These are phyloP conservation scores for Aspergillus japonicus DNA, from an alignment of 2,329 filamentous ascomycete species.

Conservation along the genomic window DNA sequence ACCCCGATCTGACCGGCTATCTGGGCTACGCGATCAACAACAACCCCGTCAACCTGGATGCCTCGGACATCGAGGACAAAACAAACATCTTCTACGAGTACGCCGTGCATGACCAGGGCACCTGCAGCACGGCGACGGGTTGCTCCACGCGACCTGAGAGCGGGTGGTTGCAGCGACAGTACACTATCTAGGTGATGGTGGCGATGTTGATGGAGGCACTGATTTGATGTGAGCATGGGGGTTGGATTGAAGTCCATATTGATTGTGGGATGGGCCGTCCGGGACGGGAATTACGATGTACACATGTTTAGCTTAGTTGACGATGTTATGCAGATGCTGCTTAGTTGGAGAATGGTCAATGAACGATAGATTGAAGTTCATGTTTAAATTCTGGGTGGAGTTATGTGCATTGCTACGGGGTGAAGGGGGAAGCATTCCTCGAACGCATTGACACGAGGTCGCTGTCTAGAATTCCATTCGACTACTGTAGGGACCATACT, in stretches of 20 bases:
- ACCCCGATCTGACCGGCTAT: conserved; percentile 1
- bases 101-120: conserved; percentile 3
- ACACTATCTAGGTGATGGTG: not conserved
- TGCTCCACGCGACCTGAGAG: conserved; percentile 8
- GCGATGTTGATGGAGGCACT: not conserved
- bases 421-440: not conserved
- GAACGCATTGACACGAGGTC: not conserved
- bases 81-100: conserved; percentile 13
- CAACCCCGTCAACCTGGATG: conserved; percentile 1
- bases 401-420: too few relatives aligned
- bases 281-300: not conserved
- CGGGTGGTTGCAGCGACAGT: conserved; percentile 7
- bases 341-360: not conserved
- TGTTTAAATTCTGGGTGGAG: not conserved
- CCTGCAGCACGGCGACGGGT: not conserved
- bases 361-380: not conserved
- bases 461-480: not conserved
- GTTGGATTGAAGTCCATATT: not conserved
- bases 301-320: not conserved
- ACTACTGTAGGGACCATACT: not conserved
- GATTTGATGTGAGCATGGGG: too few relatives aligned
- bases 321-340: not conserved
- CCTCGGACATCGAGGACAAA: conserved; percentile 4
- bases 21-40: conserved; percentile 5
- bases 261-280: not conserved